Conservation (phyloP, 805 yeast genomes). For the Saccharomycopsis sp. region DNA sequence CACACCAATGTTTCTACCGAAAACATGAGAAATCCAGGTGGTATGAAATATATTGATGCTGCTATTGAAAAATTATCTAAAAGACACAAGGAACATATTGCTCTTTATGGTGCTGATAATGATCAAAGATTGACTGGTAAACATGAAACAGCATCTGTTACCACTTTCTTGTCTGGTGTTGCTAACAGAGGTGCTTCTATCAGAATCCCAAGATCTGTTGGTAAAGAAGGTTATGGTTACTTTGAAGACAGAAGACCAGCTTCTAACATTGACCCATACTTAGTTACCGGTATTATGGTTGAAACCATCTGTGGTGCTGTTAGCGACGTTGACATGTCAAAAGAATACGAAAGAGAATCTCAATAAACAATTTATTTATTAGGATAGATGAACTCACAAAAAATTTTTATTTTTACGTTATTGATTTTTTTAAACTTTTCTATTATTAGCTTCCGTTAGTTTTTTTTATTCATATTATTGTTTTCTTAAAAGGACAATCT, state of each 20-base stretch:
- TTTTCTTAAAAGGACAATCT: not conserved
- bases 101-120: conserved; percentile 92
- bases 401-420: not conserved
- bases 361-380: not conserved
- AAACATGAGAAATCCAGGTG: conserved; percentile 89
- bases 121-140: conserved; percentile 94
- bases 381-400: not conserved
- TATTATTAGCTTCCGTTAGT: not conserved
- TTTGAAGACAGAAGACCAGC: conserved; percentile 99
- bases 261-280: conserved; percentile 97
- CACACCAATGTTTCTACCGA: conserved; percentile 97
- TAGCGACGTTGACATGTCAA: conserved; percentile 91
- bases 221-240: conserved; percentile 96
- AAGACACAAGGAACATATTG: conserved; percentile 96
- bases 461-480: not conserved
- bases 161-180: conserved; percentile 89
- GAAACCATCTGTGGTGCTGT: conserved; percentile 95
- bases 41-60: conserved; percentile 87
- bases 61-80: conserved; percentile 90
- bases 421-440: not conserved
- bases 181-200: conserved; percentile 99
- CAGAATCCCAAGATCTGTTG: conserved; percentile 98
- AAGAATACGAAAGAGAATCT: conserved; percentile 77
- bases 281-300: conserved; percentile 96
- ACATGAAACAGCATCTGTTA: conserved; percentile 96